Evolutionary conservation across 208 protist genomes (phyloP), one percentile per base, ranked within the genome.

Genomic region (Leishmania braziliensis): DNA sequence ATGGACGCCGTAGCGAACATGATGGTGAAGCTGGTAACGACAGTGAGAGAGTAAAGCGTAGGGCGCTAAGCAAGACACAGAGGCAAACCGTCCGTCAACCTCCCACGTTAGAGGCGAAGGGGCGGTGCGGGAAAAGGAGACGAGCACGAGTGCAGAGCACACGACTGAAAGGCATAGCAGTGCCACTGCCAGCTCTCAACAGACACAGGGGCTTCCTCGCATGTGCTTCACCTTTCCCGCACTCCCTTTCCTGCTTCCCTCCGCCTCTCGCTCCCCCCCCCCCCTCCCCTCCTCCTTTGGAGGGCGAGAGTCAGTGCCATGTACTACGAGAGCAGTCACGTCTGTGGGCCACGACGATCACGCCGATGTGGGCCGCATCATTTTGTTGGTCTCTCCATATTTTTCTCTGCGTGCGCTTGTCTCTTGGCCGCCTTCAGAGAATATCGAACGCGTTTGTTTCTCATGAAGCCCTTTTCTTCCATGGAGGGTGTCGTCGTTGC

Each of bases 1-100:
- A 95, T 96, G 91, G 77, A 91, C 54, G 74, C 73, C 9, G 92
- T 97, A 33, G 88, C 84, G 53, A 68, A 86, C 33, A 91, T 90
- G 89, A 95, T 96, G 88, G 36, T 39, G 36, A 39, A 39, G 36
- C 36, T 39, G 36, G 36, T 39, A 39, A 39, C 36, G 36, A 83
- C 90, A 8, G 89, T 91, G 48, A 86, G 85, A 54, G 84, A 81
- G 68, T 88, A 85, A 77, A 39, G 12, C 2, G 23, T 20, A 5
- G n/a, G 54, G 54, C 54, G 36, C 20, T 43, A 23, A n/a, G 2
- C 48, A 3, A 51, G 29, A 66, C 36, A 54, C n/a, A 6, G 23
- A 43, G 29, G 14, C 71, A 60, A 2, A 72, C 18, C 46, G 5
- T 12, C 18, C 16, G n/a, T 29, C 43, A 16, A 9, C 2, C 29